Base-by-base conservation (phyloP, 345 rosid genomes). In the Carallia pectinifolia region DNA sequence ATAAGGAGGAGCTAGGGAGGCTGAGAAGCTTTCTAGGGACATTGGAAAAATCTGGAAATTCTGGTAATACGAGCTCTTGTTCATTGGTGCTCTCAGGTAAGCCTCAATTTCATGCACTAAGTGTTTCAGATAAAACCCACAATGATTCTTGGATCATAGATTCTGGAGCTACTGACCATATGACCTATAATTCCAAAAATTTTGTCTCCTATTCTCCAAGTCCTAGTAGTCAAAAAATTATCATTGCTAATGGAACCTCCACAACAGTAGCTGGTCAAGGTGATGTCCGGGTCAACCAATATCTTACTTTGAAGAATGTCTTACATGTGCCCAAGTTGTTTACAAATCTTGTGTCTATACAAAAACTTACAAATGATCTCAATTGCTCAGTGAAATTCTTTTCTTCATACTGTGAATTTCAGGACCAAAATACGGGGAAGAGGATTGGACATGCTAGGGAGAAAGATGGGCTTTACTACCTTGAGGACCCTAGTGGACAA, bases 381-480 rank as follows among this genome's bases (percentile, higher is more conserved):
- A 44, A 69, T 27, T 59, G 39, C 7, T 8, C 27, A n/a, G 30
- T 17, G 8, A 2, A 4, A 1, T 23, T 69, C 17, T 40, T 27
- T 47, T 53, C 65, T 16, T 58, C 64, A 58, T 33, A 68, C 9
- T 60, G 55, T 47, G 65, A 27, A 10, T 58, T 69, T 69, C 33
- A 62, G 34, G 53, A 62, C 0, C 1, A 5, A 31, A 1, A 4
- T 6, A 31, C 7, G 44, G 17, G 36, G 63, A 36, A 23, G 23
- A 23, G 23, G 23, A 23, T 23, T 23, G 23, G 23, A 23, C 23
- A 23, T 23, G 23, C 23, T 23, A 23, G 23, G 23, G 23, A 23
- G 23, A 23, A 23, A 23, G 23, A 23, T 23, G 23, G 23, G 23
- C 23, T 23, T 23, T 23, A 23, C 23, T 23, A 23, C 23, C 23